Conservation (phyloP, 2,329 filamentous ascomycete species). For the Neurospora sp. region DNA sequence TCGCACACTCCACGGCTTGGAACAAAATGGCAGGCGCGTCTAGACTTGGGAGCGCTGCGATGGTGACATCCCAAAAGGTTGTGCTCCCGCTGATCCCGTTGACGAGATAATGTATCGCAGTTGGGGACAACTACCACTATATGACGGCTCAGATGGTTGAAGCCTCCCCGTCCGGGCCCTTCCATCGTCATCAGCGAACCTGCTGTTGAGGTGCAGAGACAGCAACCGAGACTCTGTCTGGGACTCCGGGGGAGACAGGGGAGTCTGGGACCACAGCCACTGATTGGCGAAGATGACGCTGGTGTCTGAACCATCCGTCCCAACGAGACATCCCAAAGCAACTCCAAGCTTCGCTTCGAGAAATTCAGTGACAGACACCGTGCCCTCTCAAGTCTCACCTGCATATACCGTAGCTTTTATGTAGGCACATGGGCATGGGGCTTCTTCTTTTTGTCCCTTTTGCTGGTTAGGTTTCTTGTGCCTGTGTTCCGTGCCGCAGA, state of each 20-base stretch:
- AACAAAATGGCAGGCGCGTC: neutral
- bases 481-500: neutral
- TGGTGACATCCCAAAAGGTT: neutral
- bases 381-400: neutral
- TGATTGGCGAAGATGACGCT: conserved; percentile 12
- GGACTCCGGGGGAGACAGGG: neutral
- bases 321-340: neutral
- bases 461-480: neutral
- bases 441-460: no score
- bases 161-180: neutral
- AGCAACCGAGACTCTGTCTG: neutral
- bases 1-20: neutral
- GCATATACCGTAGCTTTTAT: neutral
- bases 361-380: neutral
- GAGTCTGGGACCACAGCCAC: conserved; percentile 1
- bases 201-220: neutral
- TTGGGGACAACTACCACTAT: neutral
- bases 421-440: neutral
- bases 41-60: neutral
- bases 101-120: neutral
- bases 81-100: neutral
- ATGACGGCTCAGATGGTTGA: neutral
- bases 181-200: neutral
- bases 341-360: conserved; percentile 2
- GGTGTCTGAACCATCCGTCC: neutral